phyloP scores from a whole-genome alignment of 345 rosid species.

The Angophora floribunda region DNA sequence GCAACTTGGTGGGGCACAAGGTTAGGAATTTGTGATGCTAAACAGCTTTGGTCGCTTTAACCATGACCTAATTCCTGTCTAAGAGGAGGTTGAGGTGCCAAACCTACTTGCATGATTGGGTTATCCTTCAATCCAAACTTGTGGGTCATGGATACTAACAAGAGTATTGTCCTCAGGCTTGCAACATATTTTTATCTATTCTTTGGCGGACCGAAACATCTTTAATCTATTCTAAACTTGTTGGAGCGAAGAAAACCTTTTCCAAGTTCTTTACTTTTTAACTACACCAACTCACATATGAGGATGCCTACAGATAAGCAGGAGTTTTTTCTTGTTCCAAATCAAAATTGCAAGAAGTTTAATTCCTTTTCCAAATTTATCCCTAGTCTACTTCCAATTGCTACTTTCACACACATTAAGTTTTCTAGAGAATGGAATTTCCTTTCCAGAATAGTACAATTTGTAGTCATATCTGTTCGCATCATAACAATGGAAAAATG shows the following conservation, averaged over 20 bases:
- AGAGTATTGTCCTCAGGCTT: neutral
- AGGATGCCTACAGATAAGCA: neutral
- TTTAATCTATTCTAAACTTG: neutral
- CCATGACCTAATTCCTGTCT: neutral
- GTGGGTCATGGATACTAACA: neutral
- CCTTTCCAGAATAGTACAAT: neutral
- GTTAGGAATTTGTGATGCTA: slow-evolving; percentile 1
- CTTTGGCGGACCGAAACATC: neutral
- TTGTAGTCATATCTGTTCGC: neutral
- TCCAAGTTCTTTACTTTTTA: neutral
- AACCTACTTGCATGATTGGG: neutral
- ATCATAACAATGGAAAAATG: neutral
- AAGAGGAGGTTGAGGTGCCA: neutral
- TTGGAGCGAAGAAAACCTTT: neutral
- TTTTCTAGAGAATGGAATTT: neutral
- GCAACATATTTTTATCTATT: neutral
- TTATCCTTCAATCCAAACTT: neutral
- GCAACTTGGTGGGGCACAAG: slow-evolving; percentile 34
- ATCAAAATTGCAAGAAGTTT: neutral
- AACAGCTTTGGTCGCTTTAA: neutral
- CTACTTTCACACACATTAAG: neutral
- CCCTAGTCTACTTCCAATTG: neutral
- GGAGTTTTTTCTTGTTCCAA: neutral
- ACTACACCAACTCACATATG: neutral
- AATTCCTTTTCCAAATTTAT: neutral